Percentiles rank a stretch among this genome's conserved stretches.
phyloP scores from a whole-genome alignment of 2,329 filamentous ascomycete species.

The Calonectria montana region DNA sequence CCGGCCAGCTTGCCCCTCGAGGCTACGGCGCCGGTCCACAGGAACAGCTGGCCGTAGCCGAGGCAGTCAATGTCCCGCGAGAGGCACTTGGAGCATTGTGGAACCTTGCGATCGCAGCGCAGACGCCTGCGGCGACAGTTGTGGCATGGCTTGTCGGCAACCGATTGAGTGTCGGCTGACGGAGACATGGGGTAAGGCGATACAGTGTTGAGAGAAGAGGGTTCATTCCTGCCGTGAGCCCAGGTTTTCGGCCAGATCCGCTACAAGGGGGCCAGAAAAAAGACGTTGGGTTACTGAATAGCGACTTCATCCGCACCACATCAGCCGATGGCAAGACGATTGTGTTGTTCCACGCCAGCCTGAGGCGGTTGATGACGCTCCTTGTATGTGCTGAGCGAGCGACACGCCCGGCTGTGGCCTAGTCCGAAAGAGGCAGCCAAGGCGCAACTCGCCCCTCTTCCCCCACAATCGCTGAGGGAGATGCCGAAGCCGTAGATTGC shows the following conservation, averaged over 20 bases:
- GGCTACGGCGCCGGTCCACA: conserved; percentile 62
- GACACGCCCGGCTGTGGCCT: conserved; percentile 31
- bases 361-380: conserved; percentile 1
- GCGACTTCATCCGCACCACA: conserved; percentile 17
- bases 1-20: conserved; percentile 56
- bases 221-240: conserved; percentile 14
- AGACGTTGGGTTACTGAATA: conserved; percentile 31
- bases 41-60: conserved; percentile 64
- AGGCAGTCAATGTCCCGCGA: conserved; percentile 62
- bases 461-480: conserved; percentile 26
- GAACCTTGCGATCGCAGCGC: conserved; percentile 63
- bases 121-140: conserved; percentile 65
- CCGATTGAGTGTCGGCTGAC: conserved; percentile 22
- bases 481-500: neutral
- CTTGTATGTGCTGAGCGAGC: conserved; percentile 7
- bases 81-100: conserved; percentile 63
- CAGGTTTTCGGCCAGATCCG: conserved; percentile 26
- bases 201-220: conserved; percentile 22
- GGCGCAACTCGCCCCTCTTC: conserved; percentile 37
- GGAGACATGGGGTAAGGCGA: conserved; percentile 38
- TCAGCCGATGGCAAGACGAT: conserved; percentile 5
- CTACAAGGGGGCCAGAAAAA: conserved; percentile 28
- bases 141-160: conserved; percentile 57
- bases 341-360: neutral
- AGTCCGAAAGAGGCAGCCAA: conserved; percentile 46